Evolutionary conservation across 495 filamentous ascomycete genomes (phyloP).

Genomic region (Cladorrhinum samala): DNA sequence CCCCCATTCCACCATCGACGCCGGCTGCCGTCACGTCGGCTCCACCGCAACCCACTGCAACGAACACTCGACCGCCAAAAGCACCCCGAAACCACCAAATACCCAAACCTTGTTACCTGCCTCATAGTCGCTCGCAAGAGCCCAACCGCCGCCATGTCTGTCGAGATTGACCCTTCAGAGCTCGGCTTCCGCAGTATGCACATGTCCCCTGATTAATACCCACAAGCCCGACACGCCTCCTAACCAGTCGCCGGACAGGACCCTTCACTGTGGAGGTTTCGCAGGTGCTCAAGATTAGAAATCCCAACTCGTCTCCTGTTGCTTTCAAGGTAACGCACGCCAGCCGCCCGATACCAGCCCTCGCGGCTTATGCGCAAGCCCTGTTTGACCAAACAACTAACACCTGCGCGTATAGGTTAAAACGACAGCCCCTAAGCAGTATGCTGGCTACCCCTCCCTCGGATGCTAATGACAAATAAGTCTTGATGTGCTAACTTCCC

Average conservation of each 20-base stretch:
- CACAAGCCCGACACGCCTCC: neutral
- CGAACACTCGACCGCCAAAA: neutral
- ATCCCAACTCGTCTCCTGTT: constrained; percentile 69
- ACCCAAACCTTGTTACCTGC: neutral
- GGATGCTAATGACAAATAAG: too few species aligned
- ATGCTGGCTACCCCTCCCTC: too few species aligned
- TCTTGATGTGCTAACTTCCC: constrained; percentile 22
- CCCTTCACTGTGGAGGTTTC: constrained; percentile 90
- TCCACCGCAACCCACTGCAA: constrained; percentile 1
- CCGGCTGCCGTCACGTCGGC: constrained; percentile 4
- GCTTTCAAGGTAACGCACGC: constrained; percentile 79
- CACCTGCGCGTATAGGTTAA: constrained; percentile 66
- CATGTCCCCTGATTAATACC: neutral
- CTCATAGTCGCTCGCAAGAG: neutral
- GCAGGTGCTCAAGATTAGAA: constrained; percentile 73
- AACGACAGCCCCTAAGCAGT: constrained; percentile 99
- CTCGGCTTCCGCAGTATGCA: constrained; percentile 85
- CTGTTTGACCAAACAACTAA: neutral
- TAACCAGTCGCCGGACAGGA: constrained; percentile 48
- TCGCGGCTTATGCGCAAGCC: too few species aligned
- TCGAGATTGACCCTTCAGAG: constrained; percentile 86
- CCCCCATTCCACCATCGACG: constrained; percentile 1
- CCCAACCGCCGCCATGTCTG: constrained; percentile 62
- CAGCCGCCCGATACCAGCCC: too few species aligned
- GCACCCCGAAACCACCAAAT: neutral